Percentiles rank a stretch among this genome's conserved stretches.
These are phyloP conservation scores for Anacardium occidentale DNA, from an alignment of 345 rosid genomes.

Conservation along the genomic window DNA sequence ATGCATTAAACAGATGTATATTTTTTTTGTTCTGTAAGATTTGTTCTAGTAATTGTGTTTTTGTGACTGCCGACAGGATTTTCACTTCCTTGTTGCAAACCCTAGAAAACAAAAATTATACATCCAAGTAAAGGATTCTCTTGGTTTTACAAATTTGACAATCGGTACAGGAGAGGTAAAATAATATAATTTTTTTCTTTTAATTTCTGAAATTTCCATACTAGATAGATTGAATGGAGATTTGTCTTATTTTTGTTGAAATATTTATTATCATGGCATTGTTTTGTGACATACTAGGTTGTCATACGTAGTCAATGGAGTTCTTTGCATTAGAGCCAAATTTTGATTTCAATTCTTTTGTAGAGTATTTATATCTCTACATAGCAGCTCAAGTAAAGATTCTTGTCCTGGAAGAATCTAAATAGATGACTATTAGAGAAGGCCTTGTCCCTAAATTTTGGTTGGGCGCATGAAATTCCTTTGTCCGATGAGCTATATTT, in stretches of 20 bases:
- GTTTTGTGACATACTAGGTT: neutral
- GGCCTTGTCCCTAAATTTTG: too few species aligned
- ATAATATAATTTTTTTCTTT: conserved; percentile 7
- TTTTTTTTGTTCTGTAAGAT: conserved; percentile 8
- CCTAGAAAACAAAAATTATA: conserved; percentile 77
- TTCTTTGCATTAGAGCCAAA: too few species aligned
- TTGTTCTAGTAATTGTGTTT: conserved; percentile 14
- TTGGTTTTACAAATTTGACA: conserved; percentile 79
- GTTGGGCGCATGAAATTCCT: too few species aligned
- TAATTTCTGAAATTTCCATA: neutral
- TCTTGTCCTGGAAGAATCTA: too few species aligned
- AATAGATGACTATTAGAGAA: too few species aligned
- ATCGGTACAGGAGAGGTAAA: conserved; percentile 86
- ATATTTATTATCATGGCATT: neutral
- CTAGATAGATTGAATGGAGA: neutral
- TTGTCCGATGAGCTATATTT: too few species aligned
- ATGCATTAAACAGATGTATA: neutral
- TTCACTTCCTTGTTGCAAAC: conserved; percentile 87
- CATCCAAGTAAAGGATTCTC: conserved; percentile 80
- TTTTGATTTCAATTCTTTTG: too few species aligned
- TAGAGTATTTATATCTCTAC: too few species aligned
- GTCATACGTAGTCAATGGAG: too few species aligned
- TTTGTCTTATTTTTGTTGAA: neutral
- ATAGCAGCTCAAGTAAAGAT: too few species aligned
- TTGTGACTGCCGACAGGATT: conserved; percentile 63